Evolutionary conservation across 129 eudicot species (phyloP), one percentile per base, ranked within the genome.

Genomic region (Pseudognaphalium luteoalbum): DNA sequence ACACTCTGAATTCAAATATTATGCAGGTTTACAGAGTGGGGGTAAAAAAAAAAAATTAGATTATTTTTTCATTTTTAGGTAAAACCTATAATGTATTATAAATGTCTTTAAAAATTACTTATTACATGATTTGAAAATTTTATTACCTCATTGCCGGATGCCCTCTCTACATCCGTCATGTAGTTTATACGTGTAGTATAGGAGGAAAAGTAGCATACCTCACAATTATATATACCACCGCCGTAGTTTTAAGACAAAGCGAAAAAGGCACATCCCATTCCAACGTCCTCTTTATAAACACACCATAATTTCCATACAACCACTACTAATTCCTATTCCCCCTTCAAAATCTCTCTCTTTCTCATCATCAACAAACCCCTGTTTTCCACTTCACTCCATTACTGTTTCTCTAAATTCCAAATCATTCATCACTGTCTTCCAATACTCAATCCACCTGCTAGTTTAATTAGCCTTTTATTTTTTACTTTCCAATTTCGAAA

Each of bases 331-430:
- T 37, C 42, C 41, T 1, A 25, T 25, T 25, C 15, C 62, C 17
- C 67, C 21, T 62, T 32, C 76, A 67, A 47, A 25, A 0, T 25
- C 28, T 25, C 28, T 67, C 76, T 47, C 76, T 61, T 37, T 57
- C 73, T 63, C 52, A 70, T 72, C 68, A 72, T 65, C 78, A 71
- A 58, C 52, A 64, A 65, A 56, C 78, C 73, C 79, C 67, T 77
- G 74, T 77, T 82, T 73, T 82, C 74, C 85, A 77, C 82, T 82
- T 58, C 75, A 76, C 85, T 76, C 77, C 77, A 47, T 4, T 58
- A 37, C 57, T 33, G 9, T 52, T 62, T 76, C 78, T 76, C 65
- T 64, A 64, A 63, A 76, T 73, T 78, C 59, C 57, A 69, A 76
- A 82, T 82, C 82, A 82, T 16, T 56, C 62, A 1, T 57, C 19